Evolutionary conservation across 2,329 filamentous ascomycete species (phyloP).

Genomic region (Orbilia quercus): DNA sequence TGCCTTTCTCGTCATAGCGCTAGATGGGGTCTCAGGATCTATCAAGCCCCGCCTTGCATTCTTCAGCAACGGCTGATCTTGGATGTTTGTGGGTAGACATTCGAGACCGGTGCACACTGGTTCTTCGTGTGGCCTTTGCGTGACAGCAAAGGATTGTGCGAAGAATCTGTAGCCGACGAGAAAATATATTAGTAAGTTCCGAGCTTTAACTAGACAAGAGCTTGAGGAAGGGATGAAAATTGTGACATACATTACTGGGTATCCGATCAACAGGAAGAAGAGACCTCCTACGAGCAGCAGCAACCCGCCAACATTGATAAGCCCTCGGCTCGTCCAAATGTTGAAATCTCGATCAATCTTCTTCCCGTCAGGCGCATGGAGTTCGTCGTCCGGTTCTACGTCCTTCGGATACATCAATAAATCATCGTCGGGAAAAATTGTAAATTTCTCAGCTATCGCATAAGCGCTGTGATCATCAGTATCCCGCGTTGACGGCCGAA

Average conservation of each 20-base stretch:
- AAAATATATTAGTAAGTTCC: slow-evolving; percentile 6
- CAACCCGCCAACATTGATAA: slow-evolving; percentile 74
- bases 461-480: slow-evolving; percentile 72
- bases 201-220: no score
- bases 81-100: slow-evolving; percentile 67
- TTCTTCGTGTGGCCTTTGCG: not conserved
- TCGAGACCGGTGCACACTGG: slow-evolving; percentile 64
- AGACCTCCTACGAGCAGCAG: slow-evolving; percentile 71
- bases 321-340: slow-evolving; percentile 73
- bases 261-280: slow-evolving; percentile 74
- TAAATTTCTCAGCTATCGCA: slow-evolving; percentile 79
- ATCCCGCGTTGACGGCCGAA: slow-evolving; percentile 72
- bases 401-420: slow-evolving; percentile 77
- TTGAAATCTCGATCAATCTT: slow-evolving; percentile 72
- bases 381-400: slow-evolving; percentile 77
- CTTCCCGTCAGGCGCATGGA: slow-evolving; percentile 78
- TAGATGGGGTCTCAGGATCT: slow-evolving; percentile 74
- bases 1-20: slow-evolving; percentile 69
- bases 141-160: slow-evolving; percentile 32
- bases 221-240: no score
- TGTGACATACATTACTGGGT: slow-evolving; percentile 73
- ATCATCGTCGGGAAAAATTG: slow-evolving; percentile 75
- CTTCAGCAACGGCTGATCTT: slow-evolving; percentile 65
- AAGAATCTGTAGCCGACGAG: slow-evolving; percentile 39
- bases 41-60: slow-evolving; percentile 73